Base-by-base conservation (phyloP, 176 grass and related monocot species). In the Thalia dealbata region DNA sequence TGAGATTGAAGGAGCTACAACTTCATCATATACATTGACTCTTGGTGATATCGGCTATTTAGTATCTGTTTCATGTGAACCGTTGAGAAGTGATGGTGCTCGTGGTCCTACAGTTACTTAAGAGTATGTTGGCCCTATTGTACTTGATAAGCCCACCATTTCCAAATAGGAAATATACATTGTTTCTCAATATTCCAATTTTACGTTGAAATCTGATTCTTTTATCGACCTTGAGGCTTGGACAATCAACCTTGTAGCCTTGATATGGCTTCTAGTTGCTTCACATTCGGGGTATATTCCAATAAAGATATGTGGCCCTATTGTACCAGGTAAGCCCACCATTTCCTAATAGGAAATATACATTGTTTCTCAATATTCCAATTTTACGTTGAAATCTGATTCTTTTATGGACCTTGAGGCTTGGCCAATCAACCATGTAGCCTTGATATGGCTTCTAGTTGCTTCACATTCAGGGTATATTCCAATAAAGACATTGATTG, bases 61-160 rank as follows among this genome's bases (percentile, higher is more conserved):
- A 68, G 50, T 97, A 78, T 90, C 70, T 77, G 87, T 92, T 69
- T 92, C 86, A 9, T 97, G 90, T 50, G 73, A 88, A 66, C 95
- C 95, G 64, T 67, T 92, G 78, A 91, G 95, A 91, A 92, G 68
- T 73, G 95, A 97, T 12, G 83, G 87, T 62, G 79, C 82, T 76
- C 71, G 71, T 81, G 95, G 95, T 81, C 84, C 83, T 78, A 82
- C 81, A 74, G 73, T 91, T 76, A 70, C 81, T 10, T 92, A 89
- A 65, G 87, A 97, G 86, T 73, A 70, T 29, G 54, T 86, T 76
- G 95, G 95, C 64, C 87, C 95, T 32, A 86, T 97, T 78, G 24
- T 92, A 84, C 89, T 90, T 79, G 95, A 87, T 97, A 92, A 30
- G 82, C 52, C 42, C 75, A 78, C 75, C 75, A 26, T 79, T 70